phyloP scores from a whole-genome alignment of 2,329 filamentous ascomycete genomes.

The Aaosphaeria pasadenensis region DNA sequence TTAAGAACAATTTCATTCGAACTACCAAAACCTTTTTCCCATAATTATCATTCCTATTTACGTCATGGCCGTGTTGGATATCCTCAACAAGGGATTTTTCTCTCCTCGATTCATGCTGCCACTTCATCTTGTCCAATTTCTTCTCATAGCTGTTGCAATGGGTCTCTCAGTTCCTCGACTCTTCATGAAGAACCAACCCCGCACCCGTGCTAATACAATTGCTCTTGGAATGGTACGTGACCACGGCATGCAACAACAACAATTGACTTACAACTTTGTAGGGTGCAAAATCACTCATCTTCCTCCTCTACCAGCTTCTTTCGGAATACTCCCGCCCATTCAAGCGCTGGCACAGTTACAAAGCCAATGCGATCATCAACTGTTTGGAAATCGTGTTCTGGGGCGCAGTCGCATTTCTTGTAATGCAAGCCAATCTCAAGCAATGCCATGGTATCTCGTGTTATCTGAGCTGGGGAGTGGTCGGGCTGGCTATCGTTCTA shows the following conservation, averaged over 20 bases:
- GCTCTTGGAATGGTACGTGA: conserved; percentile 18
- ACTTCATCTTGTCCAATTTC: conserved; percentile 10
- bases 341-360: conserved; percentile 38
- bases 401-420: conserved; percentile 34
- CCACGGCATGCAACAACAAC: not conserved
- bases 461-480: conserved; percentile 15
- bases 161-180: conserved; percentile 14
- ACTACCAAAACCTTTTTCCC: too few relatives aligned
- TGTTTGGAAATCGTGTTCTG: conserved; percentile 44
- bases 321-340: conserved; percentile 34
- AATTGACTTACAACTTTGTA: conserved; percentile 2
- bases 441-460: conserved; percentile 14
- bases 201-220: conserved; percentile 17
- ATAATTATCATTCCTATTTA: too few relatives aligned
- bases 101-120: conserved; percentile 12
- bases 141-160: conserved; percentile 10
- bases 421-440: conserved; percentile 14
- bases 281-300: conserved; percentile 41
- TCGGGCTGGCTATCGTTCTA: not conserved
- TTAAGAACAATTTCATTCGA: too few relatives aligned
- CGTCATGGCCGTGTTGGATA: not conserved
- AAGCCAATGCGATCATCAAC: conserved; percentile 43
- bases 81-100: conserved; percentile 25
- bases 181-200: conserved; percentile 19
- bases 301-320: conserved; percentile 42